Base-by-base conservation (phyloP, 148 eudicot species). In the Rhododendron williamsianum region DNA sequence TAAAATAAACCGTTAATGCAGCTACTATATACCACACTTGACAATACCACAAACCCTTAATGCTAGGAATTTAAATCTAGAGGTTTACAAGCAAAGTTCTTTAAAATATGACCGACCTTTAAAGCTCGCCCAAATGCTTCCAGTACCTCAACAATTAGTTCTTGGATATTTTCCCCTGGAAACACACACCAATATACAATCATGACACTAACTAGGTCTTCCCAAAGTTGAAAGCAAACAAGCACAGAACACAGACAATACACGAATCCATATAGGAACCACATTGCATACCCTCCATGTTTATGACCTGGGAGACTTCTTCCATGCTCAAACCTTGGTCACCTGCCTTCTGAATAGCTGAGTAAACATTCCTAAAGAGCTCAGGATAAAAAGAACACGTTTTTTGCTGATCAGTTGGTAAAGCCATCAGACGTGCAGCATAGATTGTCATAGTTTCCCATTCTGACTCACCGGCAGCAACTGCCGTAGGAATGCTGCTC, bases 321-420 rank as follows among this genome's bases (percentile, higher is more conserved):
- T 86, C 90, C 89, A 95, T 91, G 91, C 89, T 91, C 91, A 97
- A 85, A 67, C 98, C 98, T 89, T 97, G 96, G 88, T 97, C 99
- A 87, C 98, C 98, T 86, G 98, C 92, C 84, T 94, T 92, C 86
- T 93, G 96, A 85, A 95, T 91, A 73, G 89, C 93, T 46, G 83
- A 89, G 88, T 90, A 90, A 36, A 90, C 88, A 85, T 87, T 89
- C 88, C 83, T 91, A 79, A 97, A 89, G 48, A 94, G 86, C 78
- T 92, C 90, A 16, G 97, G 92, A 84, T 81, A 30, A 73, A 93
- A 81, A 82, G 73, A 79, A 73, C 73, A 73, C 74, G 60, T 81
- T 65, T 76, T 46, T 81, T 82, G 89, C 87, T 88, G 81, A 81
- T 83, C 82, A 86, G 84, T 85, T 81, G 85, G 82, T 78, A 87